These are phyloP conservation scores for Neofusicoccum sp. DNA, from an alignment of 2,329 filamentous ascomycete species.

Conservation along the genomic window DNA sequence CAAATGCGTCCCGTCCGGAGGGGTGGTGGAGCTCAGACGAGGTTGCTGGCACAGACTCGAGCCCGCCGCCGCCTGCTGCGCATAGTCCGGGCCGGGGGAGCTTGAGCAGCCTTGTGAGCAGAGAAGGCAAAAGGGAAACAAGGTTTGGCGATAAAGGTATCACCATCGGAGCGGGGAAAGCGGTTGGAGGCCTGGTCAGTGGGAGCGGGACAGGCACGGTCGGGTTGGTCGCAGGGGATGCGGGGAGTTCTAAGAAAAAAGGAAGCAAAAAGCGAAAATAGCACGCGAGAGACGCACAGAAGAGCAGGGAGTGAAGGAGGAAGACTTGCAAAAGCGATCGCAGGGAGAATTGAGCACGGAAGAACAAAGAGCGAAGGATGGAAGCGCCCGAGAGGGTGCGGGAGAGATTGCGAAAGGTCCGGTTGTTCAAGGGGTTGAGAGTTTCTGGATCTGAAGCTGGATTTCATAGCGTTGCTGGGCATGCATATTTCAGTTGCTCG, in stretches of 20 bases:
- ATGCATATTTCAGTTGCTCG: neutral
- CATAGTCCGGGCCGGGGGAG: constrained; percentile 20
- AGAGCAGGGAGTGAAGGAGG: neutral
- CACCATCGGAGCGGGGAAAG: constrained; percentile 31
- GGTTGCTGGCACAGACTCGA: constrained; percentile 26
- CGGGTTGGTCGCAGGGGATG: constrained; percentile 25
- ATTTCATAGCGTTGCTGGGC: neutral
- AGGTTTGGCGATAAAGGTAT: constrained; percentile 36
- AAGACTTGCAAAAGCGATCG: neutral
- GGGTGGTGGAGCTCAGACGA: constrained; percentile 42
- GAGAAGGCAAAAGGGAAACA: constrained; percentile 26
- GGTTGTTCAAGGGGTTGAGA: constrained; percentile 4
- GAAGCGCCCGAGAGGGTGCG: neutral
- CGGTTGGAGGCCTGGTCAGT: constrained; percentile 31
- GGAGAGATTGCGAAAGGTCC: neutral
- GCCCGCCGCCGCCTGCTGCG: constrained; percentile 22
- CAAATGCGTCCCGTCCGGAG: constrained; percentile 33
- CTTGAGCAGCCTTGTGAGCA: constrained; percentile 11
- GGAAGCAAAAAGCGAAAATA: constrained; percentile 11
- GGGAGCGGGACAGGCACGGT: constrained; percentile 23
- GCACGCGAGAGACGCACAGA: neutral
- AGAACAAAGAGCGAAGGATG: neutral
- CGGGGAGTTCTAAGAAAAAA: constrained; percentile 19
- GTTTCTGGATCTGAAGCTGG: constrained; percentile 4
- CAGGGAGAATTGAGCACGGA: neutral